Conservation (phyloP, 2,329 filamentous ascomycete genomes). For the Dactylonectria estremocensis region DNA sequence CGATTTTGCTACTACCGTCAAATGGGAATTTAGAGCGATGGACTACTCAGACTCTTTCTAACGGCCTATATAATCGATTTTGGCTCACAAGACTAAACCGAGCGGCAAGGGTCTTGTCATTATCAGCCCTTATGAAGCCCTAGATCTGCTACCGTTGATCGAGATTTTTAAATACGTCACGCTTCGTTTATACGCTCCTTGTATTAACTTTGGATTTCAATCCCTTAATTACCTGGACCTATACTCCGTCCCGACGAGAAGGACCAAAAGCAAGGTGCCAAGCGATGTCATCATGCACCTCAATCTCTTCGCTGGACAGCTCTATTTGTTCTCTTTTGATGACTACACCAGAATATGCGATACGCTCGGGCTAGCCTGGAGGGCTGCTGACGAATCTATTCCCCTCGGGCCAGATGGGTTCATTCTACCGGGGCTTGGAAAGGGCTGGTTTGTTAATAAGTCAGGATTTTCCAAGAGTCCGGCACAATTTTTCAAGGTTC, state of each 20-base stretch:
- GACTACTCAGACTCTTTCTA: constrained; percentile 41
- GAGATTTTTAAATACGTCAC: constrained; percentile 50
- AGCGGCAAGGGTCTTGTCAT: not conserved
- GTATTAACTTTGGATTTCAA: constrained; percentile 50
- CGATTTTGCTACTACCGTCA: constrained; percentile 38
- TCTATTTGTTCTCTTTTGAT: constrained; percentile 70
- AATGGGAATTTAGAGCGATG: not conserved
- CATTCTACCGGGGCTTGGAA: constrained; percentile 38
- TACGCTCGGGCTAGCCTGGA: constrained; percentile 65
- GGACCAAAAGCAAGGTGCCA: fast-evolving
- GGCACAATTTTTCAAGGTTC: constrained; percentile 54
- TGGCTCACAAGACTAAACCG: not conserved
- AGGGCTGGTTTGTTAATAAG: constrained; percentile 27
- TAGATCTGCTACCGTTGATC: constrained; percentile 63
- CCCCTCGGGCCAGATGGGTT: constrained; percentile 52
- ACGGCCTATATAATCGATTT: constrained; percentile 45
- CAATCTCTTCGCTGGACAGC: constrained; percentile 78
- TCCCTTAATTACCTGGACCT: constrained; percentile 38
- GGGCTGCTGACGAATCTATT: constrained; percentile 42
- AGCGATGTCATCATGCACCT: constrained; percentile 62
- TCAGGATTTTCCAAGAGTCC: constrained; percentile 53
- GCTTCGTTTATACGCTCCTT: constrained; percentile 68
- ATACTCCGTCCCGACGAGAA: constrained; percentile 30
- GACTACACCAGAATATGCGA: constrained; percentile 70
- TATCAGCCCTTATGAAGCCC: constrained; percentile 74